Base-by-base conservation (phyloP, 2,329 filamentous ascomycete genomes). In the Colletotrichum cereale region DNA sequence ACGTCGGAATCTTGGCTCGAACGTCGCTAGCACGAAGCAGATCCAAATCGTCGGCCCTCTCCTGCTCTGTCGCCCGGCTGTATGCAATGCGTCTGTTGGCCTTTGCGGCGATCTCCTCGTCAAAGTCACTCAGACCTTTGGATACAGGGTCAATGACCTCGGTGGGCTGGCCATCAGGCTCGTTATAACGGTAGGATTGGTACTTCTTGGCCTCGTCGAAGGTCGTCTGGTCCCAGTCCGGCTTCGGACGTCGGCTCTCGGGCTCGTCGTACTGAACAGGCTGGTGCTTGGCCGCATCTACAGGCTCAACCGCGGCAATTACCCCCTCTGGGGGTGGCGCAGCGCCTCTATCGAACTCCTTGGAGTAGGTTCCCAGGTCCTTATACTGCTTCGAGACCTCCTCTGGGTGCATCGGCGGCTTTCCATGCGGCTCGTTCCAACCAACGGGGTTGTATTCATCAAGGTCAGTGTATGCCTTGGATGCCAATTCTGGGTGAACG, bases 141-240 rank as follows among this genome's bases (percentile, higher is more conserved):
- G 79, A 75, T 21, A 82, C 78, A 21, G 76, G 70, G 53, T 84
- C 83, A 47, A 66, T 74, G 65, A 79, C 73, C 31, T 75, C 71
- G 40, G 75, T 57, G 8, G 77, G 73, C 53, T 78, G 76, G 62
- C 77, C 78, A 48, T 81, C 79, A 5, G 79, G 78, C 63, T 83
- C 81, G 40, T 82, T 80, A 50, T 81, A 76, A 50, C 73, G 77
- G 64, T 82, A 80, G 3, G 79, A 71, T 42, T 78, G 77, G 60
- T 86, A 86, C 31, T 78, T 78, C 42, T 80, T 77, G 47, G 86
- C 77, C 60, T 86, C 84, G 16, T 71, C 67, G 16, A 71, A 82
- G 29, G 76, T 73, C 18, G 74, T 60, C 18, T 82, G 75, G 55
- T 84, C 81, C 48, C 77, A 72, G 61, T 82, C 82, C 42, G 77